phyloP scores from a whole-genome alignment of 163 green algal genomes.

The Scenedesmus sp. region DNA sequence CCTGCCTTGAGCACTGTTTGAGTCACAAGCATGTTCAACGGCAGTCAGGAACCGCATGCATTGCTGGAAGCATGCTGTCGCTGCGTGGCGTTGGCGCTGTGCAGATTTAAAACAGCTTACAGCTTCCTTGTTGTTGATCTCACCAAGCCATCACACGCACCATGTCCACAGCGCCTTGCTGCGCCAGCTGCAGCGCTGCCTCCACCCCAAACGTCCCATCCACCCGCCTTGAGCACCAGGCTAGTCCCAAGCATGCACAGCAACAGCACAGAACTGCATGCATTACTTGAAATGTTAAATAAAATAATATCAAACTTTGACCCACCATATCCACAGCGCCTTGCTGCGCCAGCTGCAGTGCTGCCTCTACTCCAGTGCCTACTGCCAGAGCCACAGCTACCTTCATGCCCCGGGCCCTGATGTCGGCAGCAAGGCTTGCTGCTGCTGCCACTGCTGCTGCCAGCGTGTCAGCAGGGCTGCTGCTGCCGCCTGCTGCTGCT shows the following conservation, averaged over 20 bases:
- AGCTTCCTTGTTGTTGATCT: too few relatives aligned
- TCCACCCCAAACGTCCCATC: too few relatives aligned
- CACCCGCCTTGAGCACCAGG: too few relatives aligned
- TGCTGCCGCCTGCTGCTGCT: not conserved
- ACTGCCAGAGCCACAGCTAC: slow-evolving; percentile 82
- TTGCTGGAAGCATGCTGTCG: too few relatives aligned
- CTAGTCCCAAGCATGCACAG: not conserved
- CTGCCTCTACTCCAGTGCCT: slow-evolving; percentile 69
- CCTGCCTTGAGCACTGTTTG: too few relatives aligned
- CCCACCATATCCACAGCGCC: slow-evolving; percentile 80
- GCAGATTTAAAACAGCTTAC: too few relatives aligned
- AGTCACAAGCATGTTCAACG: too few relatives aligned
- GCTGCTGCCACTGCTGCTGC: slow-evolving; percentile 21
- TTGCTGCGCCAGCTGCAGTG: slow-evolving; percentile 68
- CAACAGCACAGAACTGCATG: not conserved
- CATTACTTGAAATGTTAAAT: not conserved
- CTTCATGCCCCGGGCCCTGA: slow-evolving; percentile 73
- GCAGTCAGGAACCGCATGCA: too few relatives aligned
- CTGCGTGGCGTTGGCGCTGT: too few relatives aligned
- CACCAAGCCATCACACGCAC: not conserved
- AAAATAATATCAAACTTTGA: too few relatives aligned
- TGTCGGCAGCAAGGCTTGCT: slow-evolving; percentile 29
- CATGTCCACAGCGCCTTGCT: not conserved
- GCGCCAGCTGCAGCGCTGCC: not conserved
- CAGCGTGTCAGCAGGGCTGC: not conserved